Percentiles rank a stretch among this genome's conserved stretches.
These are phyloP conservation scores for Xerocomus nothofagi DNA, from an alignment of 1,284 basidiomycete species.

Conservation along the genomic window DNA sequence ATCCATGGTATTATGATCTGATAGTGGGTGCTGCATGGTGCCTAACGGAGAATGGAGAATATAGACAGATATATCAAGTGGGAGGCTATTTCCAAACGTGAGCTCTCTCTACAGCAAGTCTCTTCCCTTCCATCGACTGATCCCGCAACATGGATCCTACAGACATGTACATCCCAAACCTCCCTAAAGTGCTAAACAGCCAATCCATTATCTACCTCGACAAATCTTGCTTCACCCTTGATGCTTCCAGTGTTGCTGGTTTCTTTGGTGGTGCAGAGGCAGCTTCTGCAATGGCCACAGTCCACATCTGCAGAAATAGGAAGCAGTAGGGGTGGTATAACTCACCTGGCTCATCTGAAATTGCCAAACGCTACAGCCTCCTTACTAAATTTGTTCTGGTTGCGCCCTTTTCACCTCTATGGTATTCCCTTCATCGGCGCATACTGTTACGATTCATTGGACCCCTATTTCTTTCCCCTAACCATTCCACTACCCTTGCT, in stretches of 20 bases:
- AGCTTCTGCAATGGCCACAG: slow-evolving; percentile 28
- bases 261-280: slow-evolving; percentile 31
- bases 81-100: neutral
- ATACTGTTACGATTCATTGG: too few species aligned
- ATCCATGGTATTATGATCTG: neutral
- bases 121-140: neutral
- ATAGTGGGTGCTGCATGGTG: neutral
- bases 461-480: too few species aligned
- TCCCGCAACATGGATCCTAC: neutral
- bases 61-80: neutral
- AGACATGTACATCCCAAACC: slow-evolving; percentile 13
- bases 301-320: slow-evolving; percentile 25
- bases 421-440: too few species aligned
- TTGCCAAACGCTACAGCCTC: slow-evolving; percentile 24
- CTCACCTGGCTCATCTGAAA: slow-evolving; percentile 25
- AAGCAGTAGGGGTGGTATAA: slow-evolving; percentile 32
- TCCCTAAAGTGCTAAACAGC: slow-evolving; percentile 3
- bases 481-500: too few species aligned
- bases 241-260: slow-evolving; percentile 22
- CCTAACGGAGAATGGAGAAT: neutral
- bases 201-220: slow-evolving; percentile 11
- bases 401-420: too few species aligned
- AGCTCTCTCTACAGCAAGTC: neutral
- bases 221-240: slow-evolving; percentile 23
- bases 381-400: slow-evolving; percentile 26